Conservation (phyloP, 495 filamentous ascomycete genomes). For the Aspergillus bertholletiae region DNA sequence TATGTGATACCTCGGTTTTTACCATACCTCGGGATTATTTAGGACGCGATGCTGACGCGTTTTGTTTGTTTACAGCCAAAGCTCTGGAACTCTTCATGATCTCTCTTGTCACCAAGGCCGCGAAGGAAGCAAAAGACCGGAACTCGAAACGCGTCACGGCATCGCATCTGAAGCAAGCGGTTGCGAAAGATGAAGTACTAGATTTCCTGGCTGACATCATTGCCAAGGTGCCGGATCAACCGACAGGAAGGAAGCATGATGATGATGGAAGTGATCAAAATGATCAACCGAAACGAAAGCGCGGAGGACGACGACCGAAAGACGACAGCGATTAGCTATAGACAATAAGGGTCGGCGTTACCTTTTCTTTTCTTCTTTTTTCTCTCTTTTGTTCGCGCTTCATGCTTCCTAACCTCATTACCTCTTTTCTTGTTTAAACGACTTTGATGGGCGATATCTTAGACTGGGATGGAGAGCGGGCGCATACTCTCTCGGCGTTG, state of each 20-base stretch:
- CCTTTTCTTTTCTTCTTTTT: no score
- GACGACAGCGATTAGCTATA: slow-evolving; percentile 40
- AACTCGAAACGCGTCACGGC: slow-evolving; percentile 87
- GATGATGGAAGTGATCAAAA: slow-evolving; percentile 49
- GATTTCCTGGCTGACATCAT: slow-evolving; percentile 95
- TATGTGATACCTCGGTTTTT: slow-evolving; percentile 35
- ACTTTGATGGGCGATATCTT: slow-evolving; percentile 28
- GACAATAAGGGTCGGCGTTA: not conserved
- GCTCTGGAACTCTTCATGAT: slow-evolving; percentile 98
- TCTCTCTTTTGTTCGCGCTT: not conserved
- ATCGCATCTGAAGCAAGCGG: slow-evolving; percentile 84
- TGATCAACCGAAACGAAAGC: slow-evolving; percentile 49
- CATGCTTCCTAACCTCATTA: not conserved
- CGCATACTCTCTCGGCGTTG: slow-evolving; percentile 31
- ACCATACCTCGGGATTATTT: not conserved
- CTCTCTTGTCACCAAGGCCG: slow-evolving; percentile 79
- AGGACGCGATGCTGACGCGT: slow-evolving; percentile 14
- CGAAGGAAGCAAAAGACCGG: slow-evolving; percentile 73
- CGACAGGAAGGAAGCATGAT: slow-evolving; percentile 51
- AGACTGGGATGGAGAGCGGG: slow-evolving; percentile 29
- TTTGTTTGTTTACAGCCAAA: slow-evolving; percentile 51
- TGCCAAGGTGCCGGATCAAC: slow-evolving; percentile 73
- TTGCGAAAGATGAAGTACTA: slow-evolving; percentile 80
- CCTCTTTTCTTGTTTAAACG: slow-evolving; percentile 3
- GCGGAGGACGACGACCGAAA: slow-evolving; percentile 43